Conservation (phyloP, 257 asterid species). For the Echium plantagineum region DNA sequence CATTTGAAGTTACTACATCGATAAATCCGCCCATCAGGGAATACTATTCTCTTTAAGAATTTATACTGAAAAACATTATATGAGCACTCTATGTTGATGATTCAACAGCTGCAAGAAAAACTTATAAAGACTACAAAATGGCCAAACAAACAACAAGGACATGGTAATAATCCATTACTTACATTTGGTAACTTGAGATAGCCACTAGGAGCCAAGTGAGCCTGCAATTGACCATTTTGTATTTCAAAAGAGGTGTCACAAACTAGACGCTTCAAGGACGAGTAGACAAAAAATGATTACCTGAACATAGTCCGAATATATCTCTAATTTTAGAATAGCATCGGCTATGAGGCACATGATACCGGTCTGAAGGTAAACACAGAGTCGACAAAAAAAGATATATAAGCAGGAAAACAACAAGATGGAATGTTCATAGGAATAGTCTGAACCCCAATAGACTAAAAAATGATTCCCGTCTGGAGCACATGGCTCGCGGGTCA, state of each 20-base stretch:
- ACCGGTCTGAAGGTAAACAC: slow-evolving; percentile 52
- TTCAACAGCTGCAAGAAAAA: neutral
- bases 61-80: too few species aligned
- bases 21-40: too few species aligned
- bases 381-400: slow-evolving; percentile 1
- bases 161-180: slow-evolving; percentile 21
- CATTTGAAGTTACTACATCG: too few species aligned
- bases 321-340: slow-evolving; percentile 46
- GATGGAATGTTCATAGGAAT: neutral
- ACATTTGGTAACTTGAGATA: slow-evolving; percentile 90
- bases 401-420: slow-evolving; percentile 3
- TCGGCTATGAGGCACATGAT: slow-evolving; percentile 72
- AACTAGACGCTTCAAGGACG: slow-evolving; percentile 1
- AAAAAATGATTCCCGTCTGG: neutral
- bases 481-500: neutral
- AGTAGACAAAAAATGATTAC: slow-evolving; percentile 24
- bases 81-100: neutral
- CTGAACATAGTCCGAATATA: slow-evolving; percentile 77
- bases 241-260: slow-evolving; percentile 6
- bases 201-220: slow-evolving; percentile 96
- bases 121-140: neutral
- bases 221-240: slow-evolving; percentile 39
- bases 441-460: neutral
- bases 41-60: too few species aligned
- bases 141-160: slow-evolving; percentile 3